Percentiles rank a stretch among this genome's conserved stretches.
These are phyloP conservation scores for Cercospora sp. DNA, from an alignment of 2,329 filamentous ascomycete species.

Conservation along the genomic window DNA sequence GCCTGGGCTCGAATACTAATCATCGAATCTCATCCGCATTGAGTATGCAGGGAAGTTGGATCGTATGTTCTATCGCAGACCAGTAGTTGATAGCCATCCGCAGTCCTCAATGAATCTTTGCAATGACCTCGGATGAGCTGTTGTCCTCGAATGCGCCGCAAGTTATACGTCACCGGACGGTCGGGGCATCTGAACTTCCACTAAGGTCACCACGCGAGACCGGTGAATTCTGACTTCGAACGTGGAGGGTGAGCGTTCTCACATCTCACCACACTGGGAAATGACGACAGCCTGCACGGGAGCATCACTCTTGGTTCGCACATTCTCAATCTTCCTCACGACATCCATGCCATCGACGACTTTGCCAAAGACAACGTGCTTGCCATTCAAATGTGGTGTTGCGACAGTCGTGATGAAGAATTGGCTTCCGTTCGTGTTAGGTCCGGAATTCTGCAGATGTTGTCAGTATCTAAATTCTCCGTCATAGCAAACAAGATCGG, in stretches of 20 bases:
- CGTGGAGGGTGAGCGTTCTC: background rate
- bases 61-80: background rate
- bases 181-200: background rate
- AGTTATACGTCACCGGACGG: background rate
- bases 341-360: slow-evolving; percentile 89
- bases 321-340: slow-evolving; percentile 88
- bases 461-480: background rate
- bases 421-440: slow-evolving; percentile 90
- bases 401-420: slow-evolving; percentile 95
- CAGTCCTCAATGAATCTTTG: background rate
- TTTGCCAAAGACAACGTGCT: slow-evolving; percentile 94
- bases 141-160: background rate
- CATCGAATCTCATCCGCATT: background rate
- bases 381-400: slow-evolving; percentile 84
- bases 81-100: background rate
- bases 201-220: background rate
- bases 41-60: background rate
- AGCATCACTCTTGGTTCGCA: slow-evolving; percentile 79
- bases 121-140: background rate
- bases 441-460: slow-evolving; percentile 73
- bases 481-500: background rate
- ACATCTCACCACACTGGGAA: slow-evolving; percentile 93
- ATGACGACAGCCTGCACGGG: slow-evolving; percentile 84
- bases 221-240: background rate
- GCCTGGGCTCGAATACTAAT: background rate